These are phyloP conservation scores for Evernia prunastri DNA, from an alignment of 495 filamentous ascomycete genomes.

Conservation along the genomic window DNA sequence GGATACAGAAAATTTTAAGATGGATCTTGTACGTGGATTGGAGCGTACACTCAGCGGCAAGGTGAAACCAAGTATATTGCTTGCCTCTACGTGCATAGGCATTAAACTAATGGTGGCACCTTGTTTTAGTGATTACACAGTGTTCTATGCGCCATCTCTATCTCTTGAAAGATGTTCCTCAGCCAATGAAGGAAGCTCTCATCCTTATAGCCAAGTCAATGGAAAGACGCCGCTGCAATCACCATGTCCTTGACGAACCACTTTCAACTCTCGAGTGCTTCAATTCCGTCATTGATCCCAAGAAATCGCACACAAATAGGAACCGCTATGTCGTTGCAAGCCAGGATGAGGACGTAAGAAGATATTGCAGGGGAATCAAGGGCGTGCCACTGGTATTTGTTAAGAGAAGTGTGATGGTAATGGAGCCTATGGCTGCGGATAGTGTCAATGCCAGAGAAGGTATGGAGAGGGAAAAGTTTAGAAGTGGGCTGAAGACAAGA, in stretches of 20 bases:
- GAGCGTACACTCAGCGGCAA: conserved; percentile 27
- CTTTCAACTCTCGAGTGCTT: conserved; percentile 74
- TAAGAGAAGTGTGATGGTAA: conserved; percentile 77
- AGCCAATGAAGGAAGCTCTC: conserved; percentile 49
- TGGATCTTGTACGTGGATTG: conserved; percentile 50
- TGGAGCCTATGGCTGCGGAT: conserved; percentile 74
- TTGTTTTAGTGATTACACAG: conserved; percentile 52
- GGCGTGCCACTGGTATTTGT: conserved; percentile 80
- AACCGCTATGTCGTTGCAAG: conserved; percentile 85
- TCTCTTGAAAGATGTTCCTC: conserved; percentile 39
- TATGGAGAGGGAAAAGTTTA: conserved; percentile 71
- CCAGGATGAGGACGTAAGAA: conserved; percentile 55
- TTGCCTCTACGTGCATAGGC: conserved; percentile 3
- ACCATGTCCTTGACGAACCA: conserved; percentile 73
- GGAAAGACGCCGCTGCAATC: conserved; percentile 82
- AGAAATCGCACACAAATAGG: conserved; percentile 66
- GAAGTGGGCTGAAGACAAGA: conserved; percentile 55
- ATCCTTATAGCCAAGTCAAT: conserved; percentile 65
- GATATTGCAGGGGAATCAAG: conserved; percentile 50
- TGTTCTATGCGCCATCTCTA: conserved; percentile 67
- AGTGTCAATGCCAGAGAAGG: conserved; percentile 56
- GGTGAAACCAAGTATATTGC: conserved; percentile 66
- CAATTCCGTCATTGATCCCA: conserved; percentile 68
- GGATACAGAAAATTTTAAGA: conserved; percentile 67
- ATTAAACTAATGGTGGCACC: not conserved